phyloP scores from a whole-genome alignment of 345 rosid genomes.

The Aquilaria sinensis region DNA sequence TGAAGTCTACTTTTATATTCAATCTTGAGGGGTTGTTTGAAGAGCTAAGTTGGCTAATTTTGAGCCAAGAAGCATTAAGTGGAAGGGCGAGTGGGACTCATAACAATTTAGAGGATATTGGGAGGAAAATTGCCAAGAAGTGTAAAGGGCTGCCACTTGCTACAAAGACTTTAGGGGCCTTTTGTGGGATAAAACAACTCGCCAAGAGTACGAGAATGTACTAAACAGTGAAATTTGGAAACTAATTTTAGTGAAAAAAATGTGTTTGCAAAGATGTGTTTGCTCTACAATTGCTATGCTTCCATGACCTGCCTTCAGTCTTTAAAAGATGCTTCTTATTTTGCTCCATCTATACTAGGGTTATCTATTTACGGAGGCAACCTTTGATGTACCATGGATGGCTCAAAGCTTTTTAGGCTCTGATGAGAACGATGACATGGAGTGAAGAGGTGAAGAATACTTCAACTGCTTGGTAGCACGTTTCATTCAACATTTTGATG shows the following conservation, averaged over 20 bases:
- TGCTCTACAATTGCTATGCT: too few species aligned
- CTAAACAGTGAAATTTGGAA: too few species aligned
- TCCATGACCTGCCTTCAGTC: too few species aligned
- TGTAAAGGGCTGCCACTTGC: constrained; percentile 30
- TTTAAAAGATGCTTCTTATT: not conserved
- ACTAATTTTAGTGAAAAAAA: too few species aligned
- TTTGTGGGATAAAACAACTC: not conserved
- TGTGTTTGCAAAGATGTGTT: too few species aligned
- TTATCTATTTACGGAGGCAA: constrained; percentile 7
- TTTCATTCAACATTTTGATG: too few species aligned
- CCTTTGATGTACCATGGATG: constrained; percentile 10
- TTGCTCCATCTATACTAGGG: constrained; percentile 10
- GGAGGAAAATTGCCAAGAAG: constrained; percentile 8
- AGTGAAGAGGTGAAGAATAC: too few species aligned
- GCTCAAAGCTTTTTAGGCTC: constrained; percentile 9
- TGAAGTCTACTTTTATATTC: too few species aligned
- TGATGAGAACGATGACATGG: too few species aligned
- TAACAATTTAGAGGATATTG: not conserved
- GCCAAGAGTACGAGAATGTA: constrained; percentile 2
- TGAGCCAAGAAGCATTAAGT: constrained; percentile 4
- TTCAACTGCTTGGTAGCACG: too few species aligned
- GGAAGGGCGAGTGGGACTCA: not conserved
- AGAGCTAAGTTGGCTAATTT: too few species aligned
- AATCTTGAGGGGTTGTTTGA: too few species aligned
- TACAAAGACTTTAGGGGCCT: constrained; percentile 20